phyloP scores from a whole-genome alignment of 352 stramenopile genomes.

The Globisporangium orthogonon region DNA sequence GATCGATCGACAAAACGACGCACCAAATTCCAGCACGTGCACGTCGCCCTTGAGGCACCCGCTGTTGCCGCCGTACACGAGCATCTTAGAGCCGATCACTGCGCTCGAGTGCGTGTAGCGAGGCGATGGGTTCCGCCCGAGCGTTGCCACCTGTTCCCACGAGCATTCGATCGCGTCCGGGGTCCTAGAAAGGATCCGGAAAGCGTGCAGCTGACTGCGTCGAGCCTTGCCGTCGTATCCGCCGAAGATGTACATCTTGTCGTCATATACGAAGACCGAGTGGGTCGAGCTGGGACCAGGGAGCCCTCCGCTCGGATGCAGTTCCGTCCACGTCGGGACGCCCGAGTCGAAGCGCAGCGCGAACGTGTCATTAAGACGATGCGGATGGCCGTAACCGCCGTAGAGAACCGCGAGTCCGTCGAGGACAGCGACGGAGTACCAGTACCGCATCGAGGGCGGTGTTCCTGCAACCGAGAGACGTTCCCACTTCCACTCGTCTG shows the following conservation, averaged over 20 bases:
- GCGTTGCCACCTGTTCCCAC: constrained; percentile 34
- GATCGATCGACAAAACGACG: not conserved
- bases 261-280: constrained; percentile 37
- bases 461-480: constrained; percentile 32
- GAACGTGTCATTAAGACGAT: constrained; percentile 45
- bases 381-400: constrained; percentile 45
- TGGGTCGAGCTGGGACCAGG: constrained; percentile 46
- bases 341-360: constrained; percentile 42
- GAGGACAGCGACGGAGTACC: constrained; percentile 45
- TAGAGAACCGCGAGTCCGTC: constrained; percentile 41
- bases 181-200: constrained; percentile 30
- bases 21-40: constrained; percentile 41
- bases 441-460: constrained; percentile 53
- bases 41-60: constrained; percentile 54
- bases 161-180: constrained; percentile 26
- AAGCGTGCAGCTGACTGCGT: constrained; percentile 36
- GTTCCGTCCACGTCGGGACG: constrained; percentile 38
- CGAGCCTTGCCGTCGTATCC: constrained; percentile 59
- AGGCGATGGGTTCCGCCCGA: constrained; percentile 27
- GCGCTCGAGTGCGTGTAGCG: constrained; percentile 48
- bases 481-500: constrained; percentile 43
- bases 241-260: constrained; percentile 56
- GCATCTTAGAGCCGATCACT: constrained; percentile 38
- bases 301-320: constrained; percentile 32
- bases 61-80: constrained; percentile 53